Evolutionary conservation across 2,329 filamentous ascomycete species (phyloP).

Genomic region (Trichoderma atrobrunneum): DNA sequence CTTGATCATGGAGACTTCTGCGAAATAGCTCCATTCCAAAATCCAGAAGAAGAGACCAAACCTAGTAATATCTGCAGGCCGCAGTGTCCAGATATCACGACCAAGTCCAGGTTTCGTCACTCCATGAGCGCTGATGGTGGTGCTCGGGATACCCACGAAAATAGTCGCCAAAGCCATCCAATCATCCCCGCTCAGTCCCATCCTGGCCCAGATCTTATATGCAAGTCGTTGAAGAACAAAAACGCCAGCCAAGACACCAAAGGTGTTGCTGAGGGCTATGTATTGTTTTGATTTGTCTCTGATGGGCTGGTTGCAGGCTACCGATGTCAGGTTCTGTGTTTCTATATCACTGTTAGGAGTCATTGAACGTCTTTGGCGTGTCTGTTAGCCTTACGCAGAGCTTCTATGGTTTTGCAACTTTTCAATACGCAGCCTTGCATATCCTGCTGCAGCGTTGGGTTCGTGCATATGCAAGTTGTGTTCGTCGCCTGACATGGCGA

Average conservation of each 20-base stretch:
- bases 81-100: constrained; percentile 50
- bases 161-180: constrained; percentile 31
- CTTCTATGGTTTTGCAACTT: constrained; percentile 32
- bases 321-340: constrained; percentile 28
- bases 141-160: constrained; percentile 28
- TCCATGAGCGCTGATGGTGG: constrained; percentile 32
- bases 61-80: constrained; percentile 38
- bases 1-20: constrained; percentile 46
- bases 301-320: constrained; percentile 23
- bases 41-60: constrained; percentile 45
- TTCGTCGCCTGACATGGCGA: constrained; percentile 31
- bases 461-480: constrained; percentile 33
- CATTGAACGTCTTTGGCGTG: neutral
- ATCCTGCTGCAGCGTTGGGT: constrained; percentile 26
- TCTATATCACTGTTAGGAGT: constrained; percentile 19
- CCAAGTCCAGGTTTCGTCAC: constrained; percentile 44
- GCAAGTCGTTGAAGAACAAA: constrained; percentile 44
- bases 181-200: constrained; percentile 40
- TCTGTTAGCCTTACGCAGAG: constrained; percentile 29
- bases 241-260: constrained; percentile 36
- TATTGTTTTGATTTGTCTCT: constrained; percentile 35
- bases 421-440: constrained; percentile 30
- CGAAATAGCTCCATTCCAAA: constrained; percentile 46
- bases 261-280: constrained; percentile 33
- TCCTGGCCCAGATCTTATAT: constrained; percentile 34